Evolutionary conservation across 2,329 filamentous ascomycete genomes (phyloP).

Genomic region (Botrytis paeoniae): DNA sequence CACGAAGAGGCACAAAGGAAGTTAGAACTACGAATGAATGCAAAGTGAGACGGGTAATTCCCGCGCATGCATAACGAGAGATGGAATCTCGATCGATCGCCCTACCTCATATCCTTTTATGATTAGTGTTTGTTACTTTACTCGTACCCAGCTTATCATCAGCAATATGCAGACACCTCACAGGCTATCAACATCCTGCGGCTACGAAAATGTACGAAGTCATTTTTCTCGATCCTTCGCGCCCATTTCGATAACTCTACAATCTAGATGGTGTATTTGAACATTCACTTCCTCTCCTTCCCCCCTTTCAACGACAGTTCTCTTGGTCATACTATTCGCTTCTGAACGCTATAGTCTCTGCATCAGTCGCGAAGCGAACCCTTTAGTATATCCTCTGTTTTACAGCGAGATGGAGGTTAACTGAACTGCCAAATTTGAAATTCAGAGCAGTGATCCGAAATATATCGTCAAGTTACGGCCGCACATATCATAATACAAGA

Average conservation of each 20-base stretch:
- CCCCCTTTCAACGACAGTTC: background rate
- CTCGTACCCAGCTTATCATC: background rate
- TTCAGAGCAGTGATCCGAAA: background rate
- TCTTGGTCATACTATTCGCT: background rate
- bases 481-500: background rate
- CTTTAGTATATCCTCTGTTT: background rate
- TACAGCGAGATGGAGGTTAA: background rate
- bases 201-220: background rate
- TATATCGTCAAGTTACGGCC: background rate
- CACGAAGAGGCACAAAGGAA: background rate
- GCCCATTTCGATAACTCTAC: background rate
- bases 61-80: too few species aligned
- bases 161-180: too few species aligned
- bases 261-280: background rate
- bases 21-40: background rate
- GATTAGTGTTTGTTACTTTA: rapidly evolving
- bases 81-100: background rate
- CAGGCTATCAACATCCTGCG: background rate
- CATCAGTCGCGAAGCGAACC: background rate
- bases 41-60: background rate
- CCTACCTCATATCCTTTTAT: background rate
- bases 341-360: background rate
- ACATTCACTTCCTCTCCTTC: background rate
- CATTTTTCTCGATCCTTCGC: background rate
- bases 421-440: background rate